phyloP scores from a whole-genome alignment of 2,329 filamentous ascomycete species.

The Chaetothyriales sp. region DNA sequence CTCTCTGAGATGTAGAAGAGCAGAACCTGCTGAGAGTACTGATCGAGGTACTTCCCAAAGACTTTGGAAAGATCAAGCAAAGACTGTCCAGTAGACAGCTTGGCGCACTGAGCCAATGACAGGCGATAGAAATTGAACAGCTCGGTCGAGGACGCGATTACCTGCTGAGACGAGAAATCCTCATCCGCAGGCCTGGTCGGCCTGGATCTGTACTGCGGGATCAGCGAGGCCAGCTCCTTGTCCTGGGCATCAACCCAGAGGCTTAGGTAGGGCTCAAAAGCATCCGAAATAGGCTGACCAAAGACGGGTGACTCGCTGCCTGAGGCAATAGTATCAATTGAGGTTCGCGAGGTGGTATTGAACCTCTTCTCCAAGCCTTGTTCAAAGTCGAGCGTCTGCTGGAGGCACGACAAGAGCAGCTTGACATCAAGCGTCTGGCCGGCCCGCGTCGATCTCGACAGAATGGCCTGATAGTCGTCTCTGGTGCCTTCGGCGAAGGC shows the following conservation, averaged over 20 bases:
- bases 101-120: slow-evolving; percentile 85
- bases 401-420: slow-evolving; percentile 71
- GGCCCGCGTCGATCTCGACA: slow-evolving; percentile 74
- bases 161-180: slow-evolving; percentile 78
- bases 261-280: slow-evolving; percentile 93
- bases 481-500: slow-evolving; percentile 90
- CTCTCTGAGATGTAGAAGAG: slow-evolving; percentile 55
- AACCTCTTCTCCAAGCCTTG: slow-evolving; percentile 80
- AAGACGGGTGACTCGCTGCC: slow-evolving; percentile 67
- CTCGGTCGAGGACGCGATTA: slow-evolving; percentile 88
- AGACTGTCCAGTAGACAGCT: slow-evolving; percentile 80
- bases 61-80: slow-evolving; percentile 73
- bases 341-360: slow-evolving; percentile 53
- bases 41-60: slow-evolving; percentile 84
- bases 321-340: slow-evolving; percentile 79
- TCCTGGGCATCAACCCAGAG: slow-evolving; percentile 96
- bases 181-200: slow-evolving; percentile 71
- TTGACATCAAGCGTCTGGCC: slow-evolving; percentile 80
- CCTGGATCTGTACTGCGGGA: slow-evolving; percentile 76
- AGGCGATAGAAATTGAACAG: slow-evolving; percentile 95
- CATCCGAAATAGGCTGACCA: slow-evolving; percentile 82
- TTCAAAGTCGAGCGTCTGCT: slow-evolving; percentile 95
- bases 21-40: slow-evolving; percentile 87
- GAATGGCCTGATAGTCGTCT: slow-evolving; percentile 86
- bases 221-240: slow-evolving; percentile 66